These are phyloP conservation scores for Pseudocercospora fijiensis DNA, from an alignment of 2,329 filamentous ascomycete genomes.

Conservation along the genomic window DNA sequence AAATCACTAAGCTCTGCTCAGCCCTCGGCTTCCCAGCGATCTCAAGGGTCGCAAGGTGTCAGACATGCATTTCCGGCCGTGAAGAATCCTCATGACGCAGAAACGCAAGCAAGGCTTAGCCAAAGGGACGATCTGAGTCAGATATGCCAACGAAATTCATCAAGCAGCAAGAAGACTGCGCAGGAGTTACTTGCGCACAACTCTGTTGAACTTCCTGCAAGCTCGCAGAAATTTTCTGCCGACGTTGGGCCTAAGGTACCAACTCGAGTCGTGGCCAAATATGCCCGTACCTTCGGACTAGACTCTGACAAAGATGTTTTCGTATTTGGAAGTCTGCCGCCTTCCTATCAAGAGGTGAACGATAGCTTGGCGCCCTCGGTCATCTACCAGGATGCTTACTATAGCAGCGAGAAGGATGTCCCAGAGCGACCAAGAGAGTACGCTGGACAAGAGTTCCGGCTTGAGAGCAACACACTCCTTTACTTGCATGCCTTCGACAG, in stretches of 20 bases:
- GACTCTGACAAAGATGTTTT: conserved; percentile 29
- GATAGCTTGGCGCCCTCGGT: conserved; percentile 64
- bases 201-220: not conserved
- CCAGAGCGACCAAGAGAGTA: conserved; percentile 77
- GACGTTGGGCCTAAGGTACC: not conserved
- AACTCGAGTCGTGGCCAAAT: conserved; percentile 13
- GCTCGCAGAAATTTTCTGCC: not conserved
- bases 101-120: conserved; percentile 63
- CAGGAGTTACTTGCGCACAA: not conserved
- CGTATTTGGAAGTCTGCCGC: conserved; percentile 44
- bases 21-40: conserved; percentile 31
- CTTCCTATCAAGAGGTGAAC: conserved; percentile 48
- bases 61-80: conserved; percentile 70
- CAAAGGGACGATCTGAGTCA: conserved; percentile 52
- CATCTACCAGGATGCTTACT: conserved; percentile 82
- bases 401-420: conserved; percentile 79
- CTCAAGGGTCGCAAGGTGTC: conserved; percentile 43
- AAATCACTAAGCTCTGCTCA: conserved; percentile 17
- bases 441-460: conserved; percentile 78
- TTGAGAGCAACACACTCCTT: conserved; percentile 72
- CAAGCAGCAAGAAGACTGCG: conserved; percentile 11
- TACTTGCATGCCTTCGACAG: conserved; percentile 71
- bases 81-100: conserved; percentile 69
- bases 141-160: conserved; percentile 17
- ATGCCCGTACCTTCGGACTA: conserved; percentile 28